These are phyloP conservation scores for Vigna angularis DNA, from an alignment of 306 rosid species.

Conservation along the genomic window DNA sequence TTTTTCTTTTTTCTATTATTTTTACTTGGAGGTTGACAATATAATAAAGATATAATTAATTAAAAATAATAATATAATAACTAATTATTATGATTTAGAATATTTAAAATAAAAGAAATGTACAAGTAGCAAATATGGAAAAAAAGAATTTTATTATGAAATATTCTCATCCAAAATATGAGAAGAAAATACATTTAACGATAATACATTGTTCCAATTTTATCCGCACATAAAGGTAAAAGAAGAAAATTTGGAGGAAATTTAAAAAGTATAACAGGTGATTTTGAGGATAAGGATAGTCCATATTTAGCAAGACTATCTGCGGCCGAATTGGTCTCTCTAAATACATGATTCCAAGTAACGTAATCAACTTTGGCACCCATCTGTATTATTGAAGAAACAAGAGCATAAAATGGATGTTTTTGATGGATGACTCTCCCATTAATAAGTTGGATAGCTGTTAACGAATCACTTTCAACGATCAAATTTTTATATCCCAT, in stretches of 20 bases:
- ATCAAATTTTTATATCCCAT: no score
- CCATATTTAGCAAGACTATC: neutral
- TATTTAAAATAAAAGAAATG: no score
- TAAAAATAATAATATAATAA: no score
- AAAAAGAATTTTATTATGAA: no score
- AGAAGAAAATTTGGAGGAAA: neutral
- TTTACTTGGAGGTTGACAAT: no score
- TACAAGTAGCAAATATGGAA: no score
- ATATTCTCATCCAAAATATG: no score
- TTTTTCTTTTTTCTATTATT: no score
- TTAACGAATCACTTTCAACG: neutral
- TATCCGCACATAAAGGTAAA: fast-evolving
- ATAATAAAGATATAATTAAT: no score
- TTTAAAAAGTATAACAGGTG: neutral
- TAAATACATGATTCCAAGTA: neutral
- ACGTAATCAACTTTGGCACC: fast-evolving
- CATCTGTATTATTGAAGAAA: neutral
- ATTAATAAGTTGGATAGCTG: neutral
- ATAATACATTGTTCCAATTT: neutral
- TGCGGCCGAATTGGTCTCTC: neutral
- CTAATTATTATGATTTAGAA: no score
- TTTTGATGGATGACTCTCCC: neutral
- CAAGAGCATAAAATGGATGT: neutral
- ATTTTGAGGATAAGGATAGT: fast-evolving
- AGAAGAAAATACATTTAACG: neutral